phyloP scores from a whole-genome alignment of 352 stramenopile species.

The Phytophthora ohioensis region DNA sequence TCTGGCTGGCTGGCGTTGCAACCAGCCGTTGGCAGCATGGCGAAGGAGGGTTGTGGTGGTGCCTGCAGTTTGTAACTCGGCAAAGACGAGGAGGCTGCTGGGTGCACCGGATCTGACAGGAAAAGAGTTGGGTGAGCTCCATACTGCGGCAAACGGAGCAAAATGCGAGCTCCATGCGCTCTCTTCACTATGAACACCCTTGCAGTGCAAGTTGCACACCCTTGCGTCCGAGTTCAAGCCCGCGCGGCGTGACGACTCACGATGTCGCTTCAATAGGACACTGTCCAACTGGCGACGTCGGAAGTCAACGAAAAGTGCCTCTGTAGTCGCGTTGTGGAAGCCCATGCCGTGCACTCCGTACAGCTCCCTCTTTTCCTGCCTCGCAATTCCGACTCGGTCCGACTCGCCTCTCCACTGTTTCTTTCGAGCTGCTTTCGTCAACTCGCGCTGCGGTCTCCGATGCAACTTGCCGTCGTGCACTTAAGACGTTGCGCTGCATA shows the following conservation, averaged over 20 bases:
- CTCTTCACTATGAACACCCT: neutral
- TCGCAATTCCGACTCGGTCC: conserved; percentile 8
- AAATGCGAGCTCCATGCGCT: neutral
- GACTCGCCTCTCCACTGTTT: conserved; percentile 24
- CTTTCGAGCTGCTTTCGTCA: conserved; percentile 28
- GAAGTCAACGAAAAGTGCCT: conserved; percentile 23
- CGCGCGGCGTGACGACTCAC: conserved; percentile 6
- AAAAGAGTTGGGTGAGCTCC: conserved; percentile 7
- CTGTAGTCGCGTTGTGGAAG: conserved; percentile 28
- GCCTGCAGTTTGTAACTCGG: conserved; percentile 19
- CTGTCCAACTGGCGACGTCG: conserved; percentile 30
- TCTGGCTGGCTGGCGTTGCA: conserved; percentile 7
- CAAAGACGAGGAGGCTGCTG: conserved; percentile 3
- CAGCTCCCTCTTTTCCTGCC: conserved; percentile 28
- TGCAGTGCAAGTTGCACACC: neutral
- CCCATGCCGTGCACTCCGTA: conserved; percentile 17
- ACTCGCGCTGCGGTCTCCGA: neutral
- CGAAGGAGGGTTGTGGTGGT: conserved; percentile 24
- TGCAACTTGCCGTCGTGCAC: conserved; percentile 2
- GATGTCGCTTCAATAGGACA: conserved; percentile 26
- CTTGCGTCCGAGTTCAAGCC: neutral
- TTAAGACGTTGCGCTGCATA: conserved; percentile 15
- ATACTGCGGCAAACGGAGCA: conserved; percentile 6
- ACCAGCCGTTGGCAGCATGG: conserved; percentile 12
- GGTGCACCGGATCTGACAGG: neutral